phyloP scores from a whole-genome alignment of 352 stramenopile species.

The Phytophthora pseudosyringae region DNA sequence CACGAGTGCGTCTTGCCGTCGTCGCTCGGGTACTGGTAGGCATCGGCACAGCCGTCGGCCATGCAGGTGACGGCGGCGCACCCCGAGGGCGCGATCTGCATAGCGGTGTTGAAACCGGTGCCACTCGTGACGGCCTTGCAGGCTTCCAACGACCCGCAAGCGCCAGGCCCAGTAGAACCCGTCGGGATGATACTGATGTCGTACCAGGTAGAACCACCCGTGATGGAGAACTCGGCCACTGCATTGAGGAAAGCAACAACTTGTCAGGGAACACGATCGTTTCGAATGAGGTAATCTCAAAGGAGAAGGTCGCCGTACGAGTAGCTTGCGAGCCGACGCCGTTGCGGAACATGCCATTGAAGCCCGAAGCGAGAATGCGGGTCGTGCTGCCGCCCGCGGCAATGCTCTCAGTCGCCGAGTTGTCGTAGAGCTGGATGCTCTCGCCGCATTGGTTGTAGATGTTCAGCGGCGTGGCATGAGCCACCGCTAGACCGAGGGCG shows the following conservation, averaged over 20 bases:
- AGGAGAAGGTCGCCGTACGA: constrained; percentile 14
- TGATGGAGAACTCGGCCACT: constrained; percentile 59
- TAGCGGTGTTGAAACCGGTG: constrained; percentile 59
- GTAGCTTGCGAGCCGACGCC: constrained; percentile 50
- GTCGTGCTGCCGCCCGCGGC: constrained; percentile 40
- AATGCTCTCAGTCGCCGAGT: constrained; percentile 49
- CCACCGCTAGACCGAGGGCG: constrained; percentile 26
- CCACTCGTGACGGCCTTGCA: constrained; percentile 56
- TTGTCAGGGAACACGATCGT: constrained; percentile 13
- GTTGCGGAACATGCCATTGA: constrained; percentile 72
- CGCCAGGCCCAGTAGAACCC: constrained; percentile 34
- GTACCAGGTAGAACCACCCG: constrained; percentile 45
- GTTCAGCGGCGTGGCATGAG: constrained; percentile 38
- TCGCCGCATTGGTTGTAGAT: constrained; percentile 61
- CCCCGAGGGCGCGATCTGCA: constrained; percentile 51
- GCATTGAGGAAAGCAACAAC: not conserved
- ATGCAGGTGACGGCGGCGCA: constrained; percentile 54
- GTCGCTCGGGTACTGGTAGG: constrained; percentile 64
- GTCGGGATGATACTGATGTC: constrained; percentile 65
- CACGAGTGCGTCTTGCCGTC: constrained; percentile 64
- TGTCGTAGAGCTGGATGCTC: constrained; percentile 65
- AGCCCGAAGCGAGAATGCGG: constrained; percentile 42
- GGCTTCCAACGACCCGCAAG: constrained; percentile 43
- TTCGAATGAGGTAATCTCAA: not conserved
- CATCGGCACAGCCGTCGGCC: constrained; percentile 49